Evolutionary conservation across 768 basidiomycete species (phyloP), one percentile per base, ranked within the genome.

Genomic region (Sporobolomyces phaffii): DNA sequence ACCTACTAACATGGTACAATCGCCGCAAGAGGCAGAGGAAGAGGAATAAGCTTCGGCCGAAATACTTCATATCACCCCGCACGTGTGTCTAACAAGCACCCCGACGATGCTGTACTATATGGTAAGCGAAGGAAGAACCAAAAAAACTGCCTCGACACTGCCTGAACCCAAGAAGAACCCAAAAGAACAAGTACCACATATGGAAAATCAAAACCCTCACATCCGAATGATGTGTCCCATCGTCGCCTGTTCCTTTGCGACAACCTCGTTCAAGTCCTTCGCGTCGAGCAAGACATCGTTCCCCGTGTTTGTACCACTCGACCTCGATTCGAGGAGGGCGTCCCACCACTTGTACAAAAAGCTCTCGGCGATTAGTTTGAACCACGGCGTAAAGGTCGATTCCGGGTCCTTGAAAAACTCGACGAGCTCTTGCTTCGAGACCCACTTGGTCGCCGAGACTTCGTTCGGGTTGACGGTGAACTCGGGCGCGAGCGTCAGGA

Each of bases 261-360:
- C 66, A 22, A 48, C 20, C 1, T 36, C 20, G 28, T 65, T 52
- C 28, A 72, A 14, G 11, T 18, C 22, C 45, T 59, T 58, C 2
- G 70, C 66, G 43, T 72, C 70, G 24, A 72, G 43, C 22, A 5
- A 17, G 6, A 5, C 41, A 2, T 24, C n/a, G 10, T 31, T 14
- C 22, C 0, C 31, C 13, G 26, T 14, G 14, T n/a, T n/a, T n/a
- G n/a, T n/a, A n/a, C n/a, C n/a, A n/a, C n/a, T n/a, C n/a, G n/a
- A n/a, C n/a, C 64, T 38, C 40, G 70, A 59, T 1, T 80, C 80
- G 68, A 87, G 75, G 47, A 99, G 84, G 67, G 88, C 87, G 75
- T 96, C 91, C 96, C 96, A 99, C 96, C 96, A 99, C 28, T 89
- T 90, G 76, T 93, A 98, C 47, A 99, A 82, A 78, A 94, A 94